Evolutionary conservation across 257 asterid species (phyloP).

Genomic region (Perilla frutescens): DNA sequence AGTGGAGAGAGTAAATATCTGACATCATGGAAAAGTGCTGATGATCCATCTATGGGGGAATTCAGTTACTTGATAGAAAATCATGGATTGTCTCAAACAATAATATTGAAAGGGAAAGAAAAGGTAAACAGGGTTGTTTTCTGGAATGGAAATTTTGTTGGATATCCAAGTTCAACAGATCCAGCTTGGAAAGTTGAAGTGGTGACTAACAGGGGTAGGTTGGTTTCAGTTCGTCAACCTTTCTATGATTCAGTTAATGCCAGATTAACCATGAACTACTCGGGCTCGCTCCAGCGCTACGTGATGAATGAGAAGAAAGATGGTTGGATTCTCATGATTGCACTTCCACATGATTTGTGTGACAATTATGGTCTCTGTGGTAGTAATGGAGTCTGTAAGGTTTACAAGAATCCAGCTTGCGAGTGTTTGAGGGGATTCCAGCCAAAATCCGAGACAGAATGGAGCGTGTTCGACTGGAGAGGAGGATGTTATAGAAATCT

Average conservation of each 20-base stretch:
- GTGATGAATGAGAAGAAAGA: slow-evolving; percentile 26
- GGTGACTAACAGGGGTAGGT: slow-evolving; percentile 11
- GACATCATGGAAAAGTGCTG: slow-evolving; percentile 32
- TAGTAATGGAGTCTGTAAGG: slow-evolving; percentile 41
- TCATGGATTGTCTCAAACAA: slow-evolving; percentile 25
- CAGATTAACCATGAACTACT: slow-evolving; percentile 22
- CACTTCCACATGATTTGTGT: slow-evolving; percentile 40
- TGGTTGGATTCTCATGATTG: slow-evolving; percentile 23
- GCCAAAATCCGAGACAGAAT: slow-evolving; percentile 42
- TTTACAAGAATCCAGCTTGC: slow-evolving; percentile 38
- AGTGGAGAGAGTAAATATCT: slow-evolving; percentile 11
- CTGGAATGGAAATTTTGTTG: slow-evolving; percentile 36
- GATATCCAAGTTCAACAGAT: not conserved
- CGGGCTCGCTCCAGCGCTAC: slow-evolving; percentile 30
- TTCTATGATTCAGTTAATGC: not conserved
- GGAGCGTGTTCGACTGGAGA: slow-evolving; percentile 41
- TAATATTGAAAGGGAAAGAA: not conserved
- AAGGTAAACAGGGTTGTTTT: slow-evolving; percentile 12
- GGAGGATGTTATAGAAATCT: slow-evolving; percentile 39
- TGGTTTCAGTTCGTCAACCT: slow-evolving; percentile 14
- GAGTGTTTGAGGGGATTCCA: slow-evolving; percentile 46
- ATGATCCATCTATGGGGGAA: slow-evolving; percentile 32
- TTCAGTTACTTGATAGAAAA: slow-evolving; percentile 27
- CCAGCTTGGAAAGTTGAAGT: slow-evolving; percentile 14
- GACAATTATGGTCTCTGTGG: slow-evolving; percentile 51